These are phyloP conservation scores for Limonium bicolor DNA, from an alignment of 148 eudicot genomes.

Conservation along the genomic window DNA sequence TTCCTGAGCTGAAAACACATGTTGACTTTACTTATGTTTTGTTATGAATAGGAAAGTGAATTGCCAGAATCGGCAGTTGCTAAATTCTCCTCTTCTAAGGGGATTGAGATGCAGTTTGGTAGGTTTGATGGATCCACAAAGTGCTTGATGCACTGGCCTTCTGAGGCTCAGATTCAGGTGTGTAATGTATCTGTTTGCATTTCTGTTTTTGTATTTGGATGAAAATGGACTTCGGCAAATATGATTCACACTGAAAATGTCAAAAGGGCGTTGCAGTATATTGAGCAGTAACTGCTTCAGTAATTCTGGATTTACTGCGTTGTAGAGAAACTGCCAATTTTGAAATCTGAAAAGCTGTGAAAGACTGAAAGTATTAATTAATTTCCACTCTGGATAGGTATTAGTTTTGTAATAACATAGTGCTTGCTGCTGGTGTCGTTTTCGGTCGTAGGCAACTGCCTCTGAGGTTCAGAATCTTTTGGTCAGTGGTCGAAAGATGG, in stretches of 20 bases:
- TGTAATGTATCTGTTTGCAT: background rate
- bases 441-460: slow-evolving; percentile 50
- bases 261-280: too few relatives aligned
- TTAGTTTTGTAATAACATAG: slow-evolving; percentile 6
- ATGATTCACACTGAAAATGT: too few relatives aligned
- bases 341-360: too few relatives aligned
- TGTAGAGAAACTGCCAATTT: too few relatives aligned
- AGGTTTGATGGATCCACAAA: slow-evolving; percentile 26
- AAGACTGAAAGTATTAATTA: too few relatives aligned
- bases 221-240: too few relatives aligned
- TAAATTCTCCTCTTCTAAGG: slow-evolving; percentile 50
- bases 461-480: slow-evolving; percentile 71
- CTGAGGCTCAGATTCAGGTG: slow-evolving; percentile 63
- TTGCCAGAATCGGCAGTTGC: slow-evolving; percentile 72
- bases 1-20: too few relatives aligned
- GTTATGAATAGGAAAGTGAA: slow-evolving; percentile 43
- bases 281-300: too few relatives aligned
- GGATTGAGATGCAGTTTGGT: slow-evolving; percentile 18
- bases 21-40: background rate
- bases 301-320: too few relatives aligned
- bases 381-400: too few relatives aligned
- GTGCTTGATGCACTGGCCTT: slow-evolving; percentile 69
- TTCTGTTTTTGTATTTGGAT: too few relatives aligned
- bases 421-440: background rate
- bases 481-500: slow-evolving; percentile 75